These are phyloP conservation scores for Botrytis squamosa DNA, from an alignment of 2,329 filamentous ascomycete genomes.

Conservation along the genomic window DNA sequence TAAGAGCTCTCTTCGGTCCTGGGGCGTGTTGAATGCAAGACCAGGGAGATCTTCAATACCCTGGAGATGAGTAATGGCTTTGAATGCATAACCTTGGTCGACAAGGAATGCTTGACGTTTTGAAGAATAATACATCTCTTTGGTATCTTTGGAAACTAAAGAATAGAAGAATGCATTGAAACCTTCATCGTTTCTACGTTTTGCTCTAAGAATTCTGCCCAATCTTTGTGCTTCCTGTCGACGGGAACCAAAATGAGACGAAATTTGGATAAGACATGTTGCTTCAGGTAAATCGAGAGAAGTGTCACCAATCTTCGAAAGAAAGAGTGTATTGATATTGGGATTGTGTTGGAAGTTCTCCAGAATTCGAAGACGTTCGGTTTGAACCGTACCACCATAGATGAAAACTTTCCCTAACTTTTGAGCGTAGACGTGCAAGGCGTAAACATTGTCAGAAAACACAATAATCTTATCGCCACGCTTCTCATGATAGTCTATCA, in stretches of 20 bases:
- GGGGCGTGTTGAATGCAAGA: constrained; percentile 74
- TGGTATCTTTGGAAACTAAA: constrained; percentile 92
- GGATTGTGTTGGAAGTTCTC: constrained; percentile 96
- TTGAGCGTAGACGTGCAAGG: constrained; percentile 78
- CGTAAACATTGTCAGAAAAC: constrained; percentile 96
- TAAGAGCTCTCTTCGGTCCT: constrained; percentile 80
- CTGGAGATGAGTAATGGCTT: constrained; percentile 93
- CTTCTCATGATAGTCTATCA: constrained; percentile 97
- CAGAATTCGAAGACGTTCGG: constrained; percentile 87
- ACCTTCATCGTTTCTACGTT: constrained; percentile 93
- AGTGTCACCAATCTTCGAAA: constrained; percentile 97
- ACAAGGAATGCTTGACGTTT: constrained; percentile 96
- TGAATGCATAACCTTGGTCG: constrained; percentile 98
- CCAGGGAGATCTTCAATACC: constrained; percentile 83
- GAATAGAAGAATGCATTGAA: constrained; percentile 99
- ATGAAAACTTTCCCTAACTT: constrained; percentile 88
- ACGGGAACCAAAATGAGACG: constrained; percentile 93
- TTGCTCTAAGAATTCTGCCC: constrained; percentile 89
- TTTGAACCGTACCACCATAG: constrained; percentile 72
- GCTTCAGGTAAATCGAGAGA: constrained; percentile 97
- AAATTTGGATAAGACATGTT: constrained; percentile 95
- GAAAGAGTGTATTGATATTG: constrained; percentile 84
- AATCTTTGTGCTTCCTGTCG: constrained; percentile 94
- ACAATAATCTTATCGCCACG: constrained; percentile 97
- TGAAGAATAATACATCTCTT: constrained; percentile 96